Percentiles rank a stretch among this genome's conserved stretches.
phyloP scores from a whole-genome alignment of 768 basidiomycete species.

The Leccinum ochraceum region DNA sequence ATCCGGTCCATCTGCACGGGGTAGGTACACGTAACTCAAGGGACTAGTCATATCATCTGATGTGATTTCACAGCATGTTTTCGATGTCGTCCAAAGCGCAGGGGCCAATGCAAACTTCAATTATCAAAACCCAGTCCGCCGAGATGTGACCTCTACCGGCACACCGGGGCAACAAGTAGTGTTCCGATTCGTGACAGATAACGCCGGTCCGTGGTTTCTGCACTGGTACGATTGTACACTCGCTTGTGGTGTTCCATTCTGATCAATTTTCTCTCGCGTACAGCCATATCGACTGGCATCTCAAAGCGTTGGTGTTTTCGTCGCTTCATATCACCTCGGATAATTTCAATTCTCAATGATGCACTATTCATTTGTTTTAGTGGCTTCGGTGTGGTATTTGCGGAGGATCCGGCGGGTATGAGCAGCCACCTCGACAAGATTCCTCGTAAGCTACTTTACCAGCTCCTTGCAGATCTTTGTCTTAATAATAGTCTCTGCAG shows the following conservation, averaged over 20 bases:
- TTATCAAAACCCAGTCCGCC: not conserved
- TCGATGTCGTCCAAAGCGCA: not conserved
- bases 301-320: conserved; percentile 21
- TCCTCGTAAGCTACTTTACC: conserved; percentile 14
- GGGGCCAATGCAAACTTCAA: not conserved
- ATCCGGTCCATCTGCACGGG: not conserved
- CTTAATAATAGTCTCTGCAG: conserved; percentile 7
- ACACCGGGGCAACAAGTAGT: not conserved
- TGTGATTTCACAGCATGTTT: not conserved
- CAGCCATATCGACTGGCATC: conserved; percentile 34
- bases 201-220: not conserved
- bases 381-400: conserved; percentile 30
- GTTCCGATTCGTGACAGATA: not conserved
- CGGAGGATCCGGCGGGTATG: conserved; percentile 23
- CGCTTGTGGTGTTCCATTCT: no score
- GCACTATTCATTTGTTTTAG: conserved; percentile 7
- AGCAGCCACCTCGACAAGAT: conserved; percentile 13
- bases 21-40: not conserved
- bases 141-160: not conserved
- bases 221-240: conserved; percentile 32
- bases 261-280: not conserved
- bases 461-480: not conserved
- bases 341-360: not conserved
- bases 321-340: not conserved
- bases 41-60: not conserved